phyloP scores from a whole-genome alignment of 148 eudicot genomes.

The Polygonum maritimum region DNA sequence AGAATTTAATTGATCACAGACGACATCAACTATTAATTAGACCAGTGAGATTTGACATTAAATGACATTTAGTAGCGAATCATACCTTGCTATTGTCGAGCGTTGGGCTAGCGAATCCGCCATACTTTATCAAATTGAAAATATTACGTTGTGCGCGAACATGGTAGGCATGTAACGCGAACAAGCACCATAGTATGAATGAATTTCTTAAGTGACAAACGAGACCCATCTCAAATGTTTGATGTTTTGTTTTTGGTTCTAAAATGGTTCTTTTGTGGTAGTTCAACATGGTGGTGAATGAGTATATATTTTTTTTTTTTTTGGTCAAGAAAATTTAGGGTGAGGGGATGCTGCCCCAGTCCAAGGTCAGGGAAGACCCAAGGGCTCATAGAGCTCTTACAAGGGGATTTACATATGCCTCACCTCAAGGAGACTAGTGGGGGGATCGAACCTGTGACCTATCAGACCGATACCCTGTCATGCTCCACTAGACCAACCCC shows the following conservation, averaged over 20 bases:
- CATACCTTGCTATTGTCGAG: constrained; percentile 18
- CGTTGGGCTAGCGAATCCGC: constrained; percentile 17
- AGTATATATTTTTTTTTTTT: too few species aligned
- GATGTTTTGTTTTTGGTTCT: not conserved
- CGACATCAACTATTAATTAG: too few species aligned
- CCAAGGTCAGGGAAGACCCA: too few species aligned
- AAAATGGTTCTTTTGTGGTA: not conserved
- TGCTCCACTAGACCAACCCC: too few species aligned
- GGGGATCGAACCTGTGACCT: too few species aligned
- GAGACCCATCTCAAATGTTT: not conserved
- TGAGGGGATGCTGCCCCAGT: too few species aligned
- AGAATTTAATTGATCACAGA: too few species aligned
- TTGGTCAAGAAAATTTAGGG: too few species aligned
- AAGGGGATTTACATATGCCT: too few species aligned
- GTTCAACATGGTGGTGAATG: not conserved
- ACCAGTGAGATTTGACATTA: not conserved
- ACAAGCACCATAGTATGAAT: not conserved
- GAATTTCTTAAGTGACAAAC: not conserved
- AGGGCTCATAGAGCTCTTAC: too few species aligned
- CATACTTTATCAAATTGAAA: constrained; percentile 21
- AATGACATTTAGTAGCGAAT: not conserved
- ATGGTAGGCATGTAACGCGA: constrained; percentile 9
- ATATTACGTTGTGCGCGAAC: constrained; percentile 23
- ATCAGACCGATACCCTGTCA: too few species aligned
- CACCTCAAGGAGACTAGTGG: too few species aligned